Evolutionary conservation across 768 basidiomycete species (phyloP).

Genomic region (Gloeostereum incarnatum): DNA sequence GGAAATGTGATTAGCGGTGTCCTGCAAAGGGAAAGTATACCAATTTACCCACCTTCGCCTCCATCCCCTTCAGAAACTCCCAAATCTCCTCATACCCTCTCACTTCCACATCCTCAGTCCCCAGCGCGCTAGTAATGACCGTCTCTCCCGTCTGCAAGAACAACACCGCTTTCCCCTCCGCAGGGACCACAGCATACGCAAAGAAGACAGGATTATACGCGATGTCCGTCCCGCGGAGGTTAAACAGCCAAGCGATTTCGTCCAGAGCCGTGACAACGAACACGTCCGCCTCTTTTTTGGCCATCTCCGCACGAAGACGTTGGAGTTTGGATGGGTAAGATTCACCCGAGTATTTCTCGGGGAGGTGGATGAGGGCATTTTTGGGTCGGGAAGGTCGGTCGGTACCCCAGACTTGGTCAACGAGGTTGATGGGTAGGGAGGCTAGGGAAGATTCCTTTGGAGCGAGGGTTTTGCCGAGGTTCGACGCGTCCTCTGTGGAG

Average conservation of each 20-base stretch:
- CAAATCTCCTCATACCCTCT: slow-evolving; percentile 65
- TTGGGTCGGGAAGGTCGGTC: slow-evolving; percentile 62
- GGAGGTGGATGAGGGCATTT: slow-evolving; percentile 59
- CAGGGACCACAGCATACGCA: slow-evolving; percentile 75
- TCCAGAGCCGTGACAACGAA: slow-evolving; percentile 84
- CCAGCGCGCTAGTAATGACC: slow-evolving; percentile 31
- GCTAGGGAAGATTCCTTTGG: slow-evolving; percentile 53
- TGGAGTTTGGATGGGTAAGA: slow-evolving; percentile 58
- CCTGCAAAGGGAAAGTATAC: no score
- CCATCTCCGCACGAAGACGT: slow-evolving; percentile 51
- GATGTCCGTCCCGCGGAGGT: slow-evolving; percentile 88
- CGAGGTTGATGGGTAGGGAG: slow-evolving; percentile 58
- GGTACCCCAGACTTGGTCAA: slow-evolving; percentile 68
- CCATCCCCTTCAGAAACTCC: slow-evolving; percentile 46
- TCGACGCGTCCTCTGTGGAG: slow-evolving; percentile 51
- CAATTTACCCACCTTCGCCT: slow-evolving; percentile 20
- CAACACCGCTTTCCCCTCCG: slow-evolving; percentile 40
- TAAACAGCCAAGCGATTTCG: slow-evolving; percentile 92
- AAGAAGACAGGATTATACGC: slow-evolving; percentile 91
- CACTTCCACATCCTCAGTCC: slow-evolving; percentile 50
- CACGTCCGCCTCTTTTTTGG: slow-evolving; percentile 44
- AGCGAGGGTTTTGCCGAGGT: slow-evolving; percentile 47
- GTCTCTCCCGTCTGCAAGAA: slow-evolving; percentile 59
- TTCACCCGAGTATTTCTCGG: slow-evolving; percentile 68
- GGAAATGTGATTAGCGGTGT: no score